These are phyloP conservation scores for Pseudogymnoascus sp. DNA, from an alignment of 2,329 filamentous ascomycete genomes.

Conservation along the genomic window DNA sequence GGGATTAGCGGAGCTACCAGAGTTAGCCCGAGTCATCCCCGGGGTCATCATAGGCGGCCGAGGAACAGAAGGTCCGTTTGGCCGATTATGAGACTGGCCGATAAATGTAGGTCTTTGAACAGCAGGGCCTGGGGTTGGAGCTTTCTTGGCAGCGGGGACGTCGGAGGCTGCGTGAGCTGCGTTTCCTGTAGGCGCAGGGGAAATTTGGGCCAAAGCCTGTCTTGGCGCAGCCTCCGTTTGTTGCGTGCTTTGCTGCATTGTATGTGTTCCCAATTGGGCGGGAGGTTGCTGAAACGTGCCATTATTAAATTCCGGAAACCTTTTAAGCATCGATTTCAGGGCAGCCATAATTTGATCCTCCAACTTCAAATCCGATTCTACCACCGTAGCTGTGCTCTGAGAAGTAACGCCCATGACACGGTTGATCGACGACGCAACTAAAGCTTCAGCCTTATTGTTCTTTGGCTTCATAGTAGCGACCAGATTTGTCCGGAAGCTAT, in stretches of 20 bases:
- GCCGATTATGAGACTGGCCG: conserved; percentile 20
- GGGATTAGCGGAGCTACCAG: conserved; percentile 19
- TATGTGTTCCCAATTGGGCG: conserved; percentile 9
- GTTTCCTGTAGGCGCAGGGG: conserved; percentile 3
- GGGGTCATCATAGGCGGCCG: conserved; percentile 27
- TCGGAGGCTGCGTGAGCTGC: conserved; percentile 15
- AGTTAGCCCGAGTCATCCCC: conserved; percentile 21
- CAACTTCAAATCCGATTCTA: conserved; percentile 15
- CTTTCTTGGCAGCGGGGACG: conserved; percentile 8
- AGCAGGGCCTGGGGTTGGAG: conserved; percentile 16
- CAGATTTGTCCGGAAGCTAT: conserved; percentile 24
- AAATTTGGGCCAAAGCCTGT: neutral
- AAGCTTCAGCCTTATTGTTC: conserved; percentile 20
- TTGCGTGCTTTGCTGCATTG: conserved; percentile 11
- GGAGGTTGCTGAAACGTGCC: conserved; percentile 14
- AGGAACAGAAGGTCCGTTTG: conserved; percentile 20
- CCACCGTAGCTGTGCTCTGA: conserved; percentile 18
- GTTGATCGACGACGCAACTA: conserved; percentile 27
- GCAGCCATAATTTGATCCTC: conserved; percentile 24
- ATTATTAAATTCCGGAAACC: conserved; percentile 18
- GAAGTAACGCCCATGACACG: conserved; percentile 23
- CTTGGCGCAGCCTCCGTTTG: conserved; percentile 3
- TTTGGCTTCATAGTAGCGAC: conserved; percentile 16
- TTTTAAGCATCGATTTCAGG: conserved; percentile 22
- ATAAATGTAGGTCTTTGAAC: conserved; percentile 25